A percentile compares a stretch with the other conserved stretches of the same genome.
Conservation (phyloP, 2,329 filamentous ascomycete genomes). For the Chaetomiaceae sp. region DNA sequence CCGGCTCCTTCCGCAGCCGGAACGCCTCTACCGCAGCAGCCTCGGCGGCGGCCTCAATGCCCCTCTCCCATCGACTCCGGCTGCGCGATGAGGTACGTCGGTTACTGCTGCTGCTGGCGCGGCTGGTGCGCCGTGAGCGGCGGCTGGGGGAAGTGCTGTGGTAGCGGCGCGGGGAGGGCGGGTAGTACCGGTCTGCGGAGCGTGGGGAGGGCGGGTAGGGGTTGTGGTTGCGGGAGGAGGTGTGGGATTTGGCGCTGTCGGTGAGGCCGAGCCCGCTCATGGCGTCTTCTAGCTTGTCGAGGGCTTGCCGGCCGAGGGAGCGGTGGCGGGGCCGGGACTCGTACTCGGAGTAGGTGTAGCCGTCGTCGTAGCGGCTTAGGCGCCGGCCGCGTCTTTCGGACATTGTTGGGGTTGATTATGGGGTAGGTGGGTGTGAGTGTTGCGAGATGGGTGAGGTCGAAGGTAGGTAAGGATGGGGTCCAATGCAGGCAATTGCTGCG, state of each 20-base stretch:
- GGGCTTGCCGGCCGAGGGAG: conserved; percentile 18
- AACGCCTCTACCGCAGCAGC: conserved; percentile 23
- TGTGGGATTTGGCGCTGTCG: background rate
- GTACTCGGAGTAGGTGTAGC: conserved; percentile 12
- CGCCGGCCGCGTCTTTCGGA: conserved; percentile 13
- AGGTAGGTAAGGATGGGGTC: no score
- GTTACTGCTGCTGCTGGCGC: background rate
- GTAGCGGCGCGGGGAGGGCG: conserved; percentile 2
- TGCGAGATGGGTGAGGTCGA: background rate
- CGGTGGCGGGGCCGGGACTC: conserved; percentile 15
- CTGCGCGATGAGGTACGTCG: background rate
- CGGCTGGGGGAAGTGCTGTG: conserved; percentile 6
- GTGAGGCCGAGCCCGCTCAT: conserved; percentile 13
- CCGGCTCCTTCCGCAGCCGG: conserved; percentile 22
- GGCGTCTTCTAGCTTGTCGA: conserved; percentile 19
- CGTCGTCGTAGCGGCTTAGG: conserved; percentile 6
- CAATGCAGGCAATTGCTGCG: no score
- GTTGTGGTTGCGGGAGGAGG: conserved; percentile 7
- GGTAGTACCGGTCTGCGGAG: conserved; percentile 2
- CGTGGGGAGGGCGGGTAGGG: conserved; percentile 4
- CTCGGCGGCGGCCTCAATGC: conserved; percentile 17
- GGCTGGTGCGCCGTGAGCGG: background rate
- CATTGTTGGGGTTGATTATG: conserved; percentile 2
- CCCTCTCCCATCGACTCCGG: conserved; percentile 12
- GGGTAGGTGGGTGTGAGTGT: background rate